Evolutionary conservation across 805 yeast species (phyloP).

Genomic region (Saccharomycopsis malanga): DNA sequence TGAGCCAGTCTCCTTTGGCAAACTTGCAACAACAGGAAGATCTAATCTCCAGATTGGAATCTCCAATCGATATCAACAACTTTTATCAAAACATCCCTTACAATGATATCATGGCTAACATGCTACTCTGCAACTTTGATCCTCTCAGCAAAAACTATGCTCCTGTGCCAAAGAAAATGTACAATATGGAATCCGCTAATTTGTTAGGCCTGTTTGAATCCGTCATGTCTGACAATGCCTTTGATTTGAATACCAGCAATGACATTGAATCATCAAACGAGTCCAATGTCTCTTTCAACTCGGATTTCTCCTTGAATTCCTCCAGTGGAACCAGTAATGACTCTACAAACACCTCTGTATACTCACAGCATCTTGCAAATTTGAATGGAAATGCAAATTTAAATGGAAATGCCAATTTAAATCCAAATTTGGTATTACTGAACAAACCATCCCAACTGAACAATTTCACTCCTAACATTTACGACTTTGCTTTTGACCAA

Average conservation of each 20-base stretch:
- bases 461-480: neutral
- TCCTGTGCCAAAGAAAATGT: constrained; percentile 10
- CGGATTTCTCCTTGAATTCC: constrained; percentile 5
- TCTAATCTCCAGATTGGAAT: constrained; percentile 18
- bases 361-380: too few relatives aligned
- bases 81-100: neutral
- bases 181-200: neutral
- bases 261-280: neutral
- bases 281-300: constrained; percentile 7
- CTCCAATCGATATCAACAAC: constrained; percentile 18
- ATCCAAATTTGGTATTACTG: too few relatives aligned
- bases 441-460: neutral
- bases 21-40: constrained; percentile 18
- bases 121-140: neutral
- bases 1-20: neutral
- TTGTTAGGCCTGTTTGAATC: constrained; percentile 3
- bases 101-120: too few relatives aligned
- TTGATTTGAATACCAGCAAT: neutral
- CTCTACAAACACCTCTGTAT: neutral
- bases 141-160: neutral
- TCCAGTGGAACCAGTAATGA: neutral
- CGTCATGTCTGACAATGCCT: neutral
- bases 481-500: neutral
- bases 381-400: too few relatives aligned
- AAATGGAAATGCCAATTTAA: too few relatives aligned